Base-by-base conservation (phyloP, 208 protist species). In the Leishmania martiniquensis region DNA sequence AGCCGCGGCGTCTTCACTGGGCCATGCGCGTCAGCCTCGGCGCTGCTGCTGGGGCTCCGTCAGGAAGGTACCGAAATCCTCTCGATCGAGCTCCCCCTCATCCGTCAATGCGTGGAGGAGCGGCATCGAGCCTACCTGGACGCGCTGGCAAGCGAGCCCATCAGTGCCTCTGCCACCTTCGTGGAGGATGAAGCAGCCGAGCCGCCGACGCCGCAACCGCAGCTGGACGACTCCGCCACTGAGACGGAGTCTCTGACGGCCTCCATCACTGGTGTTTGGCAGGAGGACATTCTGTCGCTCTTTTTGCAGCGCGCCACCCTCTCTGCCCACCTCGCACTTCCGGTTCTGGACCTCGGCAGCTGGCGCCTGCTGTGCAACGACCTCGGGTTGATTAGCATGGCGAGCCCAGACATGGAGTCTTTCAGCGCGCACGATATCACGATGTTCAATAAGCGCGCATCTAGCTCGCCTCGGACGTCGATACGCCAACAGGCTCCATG, bases 1-100 rank as follows among this genome's bases (percentile, higher is more conserved):
- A 96, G 89, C 75, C 87, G 92, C 42, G 94, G 92, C 45, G 85
- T 95, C 55, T 97, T 96, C 76, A 97, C 92, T 20, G 94, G 94
- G 15, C 86, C 87, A 1, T 85, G 87, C 13, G 88, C 92, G 15
- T 91, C 87, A 4, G 76, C 88, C 45, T 47, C 69, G 12, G 91
- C 91, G n/a, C 80, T 97, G 67, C 87, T 89, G 47, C 76, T 85
- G 49, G 94, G 89, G 39, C 82, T 97, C 22, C 84, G 91, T 57
- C 86, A 86, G 45, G 85, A 92, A 2, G 84, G 84, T 20, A 80
- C 87, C 67, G 92, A 87, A 85, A 71, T 75, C 17, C 81, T 95
- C 74, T 60, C 84, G 0, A 65, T 94, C 15, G 76, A 87, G 55
- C 78, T 83, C 66, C 65, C 84, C 34, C 83, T 80, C 57, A 54